Base-by-base conservation (phyloP, 768 basidiomycete species). In the Pleurotus djamor region DNA sequence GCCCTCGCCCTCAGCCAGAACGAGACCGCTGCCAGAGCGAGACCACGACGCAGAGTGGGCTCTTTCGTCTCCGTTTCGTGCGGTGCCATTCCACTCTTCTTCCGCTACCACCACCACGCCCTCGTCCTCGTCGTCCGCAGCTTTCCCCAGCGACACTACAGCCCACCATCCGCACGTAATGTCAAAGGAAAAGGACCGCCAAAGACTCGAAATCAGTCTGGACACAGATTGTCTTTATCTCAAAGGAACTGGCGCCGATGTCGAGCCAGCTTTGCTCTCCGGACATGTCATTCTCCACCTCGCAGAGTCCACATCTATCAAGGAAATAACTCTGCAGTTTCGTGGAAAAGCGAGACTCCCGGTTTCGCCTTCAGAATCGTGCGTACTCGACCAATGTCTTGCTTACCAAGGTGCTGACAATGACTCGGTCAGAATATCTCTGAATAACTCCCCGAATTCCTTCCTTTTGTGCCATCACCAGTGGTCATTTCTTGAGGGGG, bases 401-500 rank as follows among this genome's bases (percentile, higher is more conserved):
- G 38, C 7, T 14, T 7, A 41, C 38, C 38, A 41, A 41, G 38
- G 3, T 43, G 36, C 33, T 48, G 62, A 59, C 52, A 63, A 35
- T 63, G n/a, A 13, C 56, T 13, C n/a, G 37, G 47, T 10, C 52
- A 83, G 80, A 6, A 64, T 79, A 21, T 71, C 79, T 32, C 69
- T 81, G 61, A 82, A 74, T 67, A 60, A 54, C 45, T 75, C 82
- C 0, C 74, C 76, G 8, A 70, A 83, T 60, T 83, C 81, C 14
- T 89, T 86, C 67, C 76, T 83, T 45, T 72, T 95, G 45, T 90
- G 89, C 71, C 83, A 83, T 59, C 92, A 96, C 67, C 91, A 94
- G 62, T 96, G 93, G 94, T 90, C 91, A 13, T 96, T 97, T 76
- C 86, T 96, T 51, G 89, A 93, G 65, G 91, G 91, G 59, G 85